Evolutionary conservation across 495 filamentous ascomycete genomes (phyloP).

Genomic region (Lasiosphaeria ovina): DNA sequence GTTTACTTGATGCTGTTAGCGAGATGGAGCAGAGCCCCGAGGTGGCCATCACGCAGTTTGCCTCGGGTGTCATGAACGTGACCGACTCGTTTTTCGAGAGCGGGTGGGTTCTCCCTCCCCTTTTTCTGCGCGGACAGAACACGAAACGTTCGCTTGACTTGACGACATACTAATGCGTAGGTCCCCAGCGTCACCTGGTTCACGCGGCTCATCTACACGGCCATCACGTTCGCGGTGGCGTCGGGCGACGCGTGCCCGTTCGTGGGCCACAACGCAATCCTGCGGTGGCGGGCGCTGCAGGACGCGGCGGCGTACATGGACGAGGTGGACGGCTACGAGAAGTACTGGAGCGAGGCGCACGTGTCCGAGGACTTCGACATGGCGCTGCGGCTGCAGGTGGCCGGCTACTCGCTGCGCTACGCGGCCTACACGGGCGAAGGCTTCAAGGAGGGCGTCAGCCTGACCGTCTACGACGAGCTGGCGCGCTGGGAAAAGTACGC

Average conservation of each 20-base stretch:
- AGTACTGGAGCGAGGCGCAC: constrained; percentile 71
- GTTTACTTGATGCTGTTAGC: constrained; percentile 64
- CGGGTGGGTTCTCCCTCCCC: constrained; percentile 34
- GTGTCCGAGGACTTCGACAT: constrained; percentile 78
- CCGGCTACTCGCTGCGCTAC: constrained; percentile 62
- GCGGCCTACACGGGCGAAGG: constrained; percentile 62
- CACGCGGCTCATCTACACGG: constrained; percentile 69
- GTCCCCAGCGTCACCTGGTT: constrained; percentile 61
- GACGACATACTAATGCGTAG: no score
- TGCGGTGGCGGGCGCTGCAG: constrained; percentile 69
- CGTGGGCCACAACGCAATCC: constrained; percentile 67
- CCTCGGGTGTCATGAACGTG: constrained; percentile 71
- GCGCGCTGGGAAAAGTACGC: constrained; percentile 77
- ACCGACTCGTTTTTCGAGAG: constrained; percentile 59
- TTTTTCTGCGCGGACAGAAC: no score
- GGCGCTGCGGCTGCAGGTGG: constrained; percentile 64
- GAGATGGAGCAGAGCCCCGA: constrained; percentile 72
- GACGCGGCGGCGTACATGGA: constrained; percentile 49
- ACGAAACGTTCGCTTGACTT: no score
- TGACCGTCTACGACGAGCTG: constrained; percentile 74
- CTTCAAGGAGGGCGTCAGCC: constrained; percentile 72
- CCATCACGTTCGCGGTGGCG: constrained; percentile 64
- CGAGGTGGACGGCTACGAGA: constrained; percentile 49
- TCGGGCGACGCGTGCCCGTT: constrained; percentile 70
- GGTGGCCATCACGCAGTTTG: constrained; percentile 67